These are phyloP conservation scores for Chamaenerion angustifolium DNA, from an alignment of 345 rosid species.

Conservation along the genomic window DNA sequence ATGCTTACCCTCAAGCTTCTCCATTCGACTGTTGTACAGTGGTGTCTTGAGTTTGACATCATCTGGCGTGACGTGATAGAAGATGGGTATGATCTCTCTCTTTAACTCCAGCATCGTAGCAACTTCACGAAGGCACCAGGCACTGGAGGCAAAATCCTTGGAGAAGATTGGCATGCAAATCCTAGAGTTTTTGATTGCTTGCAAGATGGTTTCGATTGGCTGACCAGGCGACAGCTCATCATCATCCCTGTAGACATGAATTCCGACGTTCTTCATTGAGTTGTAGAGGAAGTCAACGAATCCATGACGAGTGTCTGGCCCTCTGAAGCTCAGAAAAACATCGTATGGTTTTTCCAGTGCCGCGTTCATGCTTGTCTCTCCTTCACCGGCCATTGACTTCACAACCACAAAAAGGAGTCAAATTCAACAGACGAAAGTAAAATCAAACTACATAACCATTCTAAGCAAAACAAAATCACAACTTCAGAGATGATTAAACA, in stretches of 20 bases:
- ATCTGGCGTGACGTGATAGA: neutral
- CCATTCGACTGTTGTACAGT: neutral
- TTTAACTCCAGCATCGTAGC: neutral
- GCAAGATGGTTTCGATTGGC: neutral
- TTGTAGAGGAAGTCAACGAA: neutral
- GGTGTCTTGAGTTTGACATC: neutral
- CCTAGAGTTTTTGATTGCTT: neutral
- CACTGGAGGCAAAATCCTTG: neutral
- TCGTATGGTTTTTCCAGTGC: too few relatives aligned
- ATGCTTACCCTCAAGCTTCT: neutral
- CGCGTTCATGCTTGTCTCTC: too few relatives aligned
- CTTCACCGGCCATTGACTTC: too few relatives aligned
- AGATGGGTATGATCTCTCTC: conserved; percentile 2
- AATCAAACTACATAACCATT: too few relatives aligned
- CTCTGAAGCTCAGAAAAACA: conserved; percentile 3
- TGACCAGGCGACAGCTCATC: conserved; percentile 1
- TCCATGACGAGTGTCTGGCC: neutral
- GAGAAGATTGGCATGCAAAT: conserved; percentile 7
- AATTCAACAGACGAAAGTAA: too few relatives aligned
- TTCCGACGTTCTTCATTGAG: neutral
- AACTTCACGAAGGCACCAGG: neutral
- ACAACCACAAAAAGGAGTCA: too few relatives aligned
- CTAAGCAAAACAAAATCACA: too few relatives aligned
- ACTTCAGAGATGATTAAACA: too few relatives aligned
- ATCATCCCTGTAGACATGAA: neutral